Percentiles rank a stretch among this genome's conserved stretches.
Evolutionary conservation across 169 alveolate species (phyloP).

Genomic region (Perkinsus chesapeaki): DNA sequence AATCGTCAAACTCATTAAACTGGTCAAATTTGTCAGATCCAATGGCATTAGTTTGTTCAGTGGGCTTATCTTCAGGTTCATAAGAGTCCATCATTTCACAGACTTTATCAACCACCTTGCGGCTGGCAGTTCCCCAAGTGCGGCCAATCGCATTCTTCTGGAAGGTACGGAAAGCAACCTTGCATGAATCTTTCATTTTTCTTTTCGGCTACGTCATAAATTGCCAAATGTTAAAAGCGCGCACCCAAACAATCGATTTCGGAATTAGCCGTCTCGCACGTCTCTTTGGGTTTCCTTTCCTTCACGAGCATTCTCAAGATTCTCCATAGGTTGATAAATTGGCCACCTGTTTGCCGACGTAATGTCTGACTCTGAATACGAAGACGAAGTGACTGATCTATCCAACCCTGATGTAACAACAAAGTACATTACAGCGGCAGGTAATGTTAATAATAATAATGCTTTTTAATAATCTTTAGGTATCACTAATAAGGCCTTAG

Average conservation of each 20-base stretch:
- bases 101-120: background rate
- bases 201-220: background rate
- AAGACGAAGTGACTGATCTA: conserved; percentile 23
- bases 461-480: background rate
- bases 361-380: background rate
- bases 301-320: no score
- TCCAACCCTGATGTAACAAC: conserved; percentile 26
- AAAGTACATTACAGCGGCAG: conserved; percentile 33
- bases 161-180: background rate
- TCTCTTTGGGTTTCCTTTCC: no score
- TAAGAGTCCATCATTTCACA: background rate
- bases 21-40: background rate
- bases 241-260: background rate
- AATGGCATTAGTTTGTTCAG: background rate
- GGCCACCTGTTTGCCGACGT: no score
- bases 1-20: background rate
- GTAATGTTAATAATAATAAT: background rate
- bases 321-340: no score
- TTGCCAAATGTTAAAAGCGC: background rate
- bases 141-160: background rate
- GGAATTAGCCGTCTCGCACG: background rate
- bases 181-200: background rate
- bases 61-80: background rate
- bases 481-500: conserved; percentile 23
- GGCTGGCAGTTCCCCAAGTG: background rate